Conservation (phyloP, 2,329 filamentous ascomycete genomes). For the Colletotrichum orchidophilum region DNA sequence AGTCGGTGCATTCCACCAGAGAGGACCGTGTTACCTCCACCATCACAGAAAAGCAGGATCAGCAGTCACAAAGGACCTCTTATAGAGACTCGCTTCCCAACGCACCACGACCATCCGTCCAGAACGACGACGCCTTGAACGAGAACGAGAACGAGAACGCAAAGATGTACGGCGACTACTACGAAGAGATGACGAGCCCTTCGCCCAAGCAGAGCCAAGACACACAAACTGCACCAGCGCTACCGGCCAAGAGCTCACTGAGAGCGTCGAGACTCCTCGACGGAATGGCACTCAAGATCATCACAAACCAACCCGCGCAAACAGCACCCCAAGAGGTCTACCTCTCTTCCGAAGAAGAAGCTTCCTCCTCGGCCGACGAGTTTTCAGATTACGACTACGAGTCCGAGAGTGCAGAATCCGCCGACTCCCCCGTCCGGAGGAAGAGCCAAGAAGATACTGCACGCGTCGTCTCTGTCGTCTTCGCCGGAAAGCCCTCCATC, state of each 20-base stretch:
- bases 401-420: conserved; percentile 45
- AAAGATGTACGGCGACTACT: conserved; percentile 36
- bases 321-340: conserved; percentile 67
- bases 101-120: conserved; percentile 27
- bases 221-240: conserved; percentile 48
- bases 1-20: conserved; percentile 27
- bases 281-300: conserved; percentile 44
- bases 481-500: conserved; percentile 67
- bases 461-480: conserved; percentile 67
- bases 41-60: conserved; percentile 5
- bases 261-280: conserved; percentile 58
- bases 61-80: conserved; percentile 27
- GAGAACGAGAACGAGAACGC: conserved; percentile 34
- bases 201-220: conserved; percentile 33
- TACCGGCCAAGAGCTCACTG: conserved; percentile 61
- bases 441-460: conserved; percentile 65
- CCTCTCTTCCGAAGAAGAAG: conserved; percentile 73
- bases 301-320: conserved; percentile 42
- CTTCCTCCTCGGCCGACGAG: conserved; percentile 69
- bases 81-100: conserved; percentile 35
- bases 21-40: conserved; percentile 6
- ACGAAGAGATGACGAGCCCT: conserved; percentile 33
- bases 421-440: conserved; percentile 43
- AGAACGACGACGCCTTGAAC: conserved; percentile 34
- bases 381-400: conserved; percentile 64